These are phyloP conservation scores for Podila verticillata DNA, from an alignment of 192 early-diverging fungal species.

Conservation along the genomic window DNA sequence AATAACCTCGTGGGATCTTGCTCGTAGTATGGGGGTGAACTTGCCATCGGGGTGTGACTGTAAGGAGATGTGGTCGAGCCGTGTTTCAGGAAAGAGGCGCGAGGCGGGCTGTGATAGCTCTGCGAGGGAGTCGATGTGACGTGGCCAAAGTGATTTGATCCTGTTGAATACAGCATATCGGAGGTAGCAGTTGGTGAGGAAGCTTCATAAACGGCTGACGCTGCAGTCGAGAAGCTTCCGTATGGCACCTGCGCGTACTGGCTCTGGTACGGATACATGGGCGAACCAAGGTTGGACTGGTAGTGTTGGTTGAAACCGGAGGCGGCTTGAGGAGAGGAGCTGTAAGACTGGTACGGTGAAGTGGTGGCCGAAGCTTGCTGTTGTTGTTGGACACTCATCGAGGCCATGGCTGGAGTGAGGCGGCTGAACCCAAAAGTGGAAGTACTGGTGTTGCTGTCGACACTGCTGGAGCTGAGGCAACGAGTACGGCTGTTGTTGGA, in stretches of 20 bases:
- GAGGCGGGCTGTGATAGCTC: neutral
- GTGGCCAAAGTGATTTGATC: neutral
- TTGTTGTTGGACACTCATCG: conserved; percentile 34
- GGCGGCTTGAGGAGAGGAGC: conserved; percentile 24
- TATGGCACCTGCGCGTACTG: conserved; percentile 18
- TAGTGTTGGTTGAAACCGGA: conserved; percentile 23
- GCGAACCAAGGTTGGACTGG: conserved; percentile 8
- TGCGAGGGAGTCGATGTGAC: conserved; percentile 3
- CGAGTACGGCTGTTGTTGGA: conserved; percentile 22
- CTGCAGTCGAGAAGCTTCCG: conserved; percentile 6
- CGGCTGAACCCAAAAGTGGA: conserved; percentile 35
- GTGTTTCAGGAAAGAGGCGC: neutral
- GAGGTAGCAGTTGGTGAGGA: neutral
- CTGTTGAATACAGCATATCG: neutral
- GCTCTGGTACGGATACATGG: conserved; percentile 31
- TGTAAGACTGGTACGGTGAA: conserved; percentile 43
- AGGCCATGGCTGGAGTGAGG: conserved; percentile 36
- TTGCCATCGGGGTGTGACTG: neutral
- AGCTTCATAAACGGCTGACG: neutral
- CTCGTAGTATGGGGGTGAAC: neutral
- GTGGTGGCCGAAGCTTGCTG: conserved; percentile 26
- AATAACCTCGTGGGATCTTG: neutral
- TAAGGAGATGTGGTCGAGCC: neutral
- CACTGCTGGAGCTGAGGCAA: conserved; percentile 39
- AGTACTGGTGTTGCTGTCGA: conserved; percentile 42